A percentile compares a stretch with the other conserved stretches of the same genome.
These are phyloP conservation scores for Zygoascus meyerae DNA, from an alignment of 1,139 yeast species.

Conservation along the genomic window DNA sequence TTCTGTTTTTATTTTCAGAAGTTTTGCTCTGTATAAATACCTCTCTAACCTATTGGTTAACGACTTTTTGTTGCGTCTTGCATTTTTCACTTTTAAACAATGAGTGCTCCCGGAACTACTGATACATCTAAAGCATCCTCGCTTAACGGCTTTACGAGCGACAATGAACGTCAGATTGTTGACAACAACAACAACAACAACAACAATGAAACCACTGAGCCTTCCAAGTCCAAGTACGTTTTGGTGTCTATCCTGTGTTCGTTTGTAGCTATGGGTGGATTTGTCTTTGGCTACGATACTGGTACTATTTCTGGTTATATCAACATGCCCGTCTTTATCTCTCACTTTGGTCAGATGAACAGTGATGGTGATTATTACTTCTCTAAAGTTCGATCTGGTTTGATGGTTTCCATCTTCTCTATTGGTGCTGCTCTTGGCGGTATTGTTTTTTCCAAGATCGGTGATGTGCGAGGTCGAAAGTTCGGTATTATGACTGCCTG, in stretches of 20 bases:
- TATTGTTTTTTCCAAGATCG: conserved; percentile 42
- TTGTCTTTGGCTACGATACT: conserved; percentile 17
- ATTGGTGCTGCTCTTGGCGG: conserved; percentile 53
- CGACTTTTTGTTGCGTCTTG: neutral
- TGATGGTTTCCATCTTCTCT: conserved; percentile 48
- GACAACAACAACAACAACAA: neutral
- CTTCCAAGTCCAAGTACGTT: conserved; percentile 4
- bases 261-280: conserved; percentile 16
- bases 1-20: neutral
- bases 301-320: conserved; percentile 39
- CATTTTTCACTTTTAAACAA: neutral
- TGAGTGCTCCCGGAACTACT: conserved; percentile 2
- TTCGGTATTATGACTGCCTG: conserved; percentile 44
- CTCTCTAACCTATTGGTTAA: no score
- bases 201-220: no score
- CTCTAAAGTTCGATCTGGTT: conserved; percentile 42
- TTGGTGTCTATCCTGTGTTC: conserved; percentile 13
- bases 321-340: conserved; percentile 57
- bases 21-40: no score
- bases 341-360: conserved; percentile 41
- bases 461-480: conserved; percentile 49
- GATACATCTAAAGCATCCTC: conserved; percentile 4
- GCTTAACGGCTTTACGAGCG: conserved; percentile 5
- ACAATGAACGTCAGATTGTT: neutral
- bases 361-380: conserved; percentile 25